Evolutionary conservation across 139 green algal species (phyloP).

Genomic region (Microglena sp.): DNA sequence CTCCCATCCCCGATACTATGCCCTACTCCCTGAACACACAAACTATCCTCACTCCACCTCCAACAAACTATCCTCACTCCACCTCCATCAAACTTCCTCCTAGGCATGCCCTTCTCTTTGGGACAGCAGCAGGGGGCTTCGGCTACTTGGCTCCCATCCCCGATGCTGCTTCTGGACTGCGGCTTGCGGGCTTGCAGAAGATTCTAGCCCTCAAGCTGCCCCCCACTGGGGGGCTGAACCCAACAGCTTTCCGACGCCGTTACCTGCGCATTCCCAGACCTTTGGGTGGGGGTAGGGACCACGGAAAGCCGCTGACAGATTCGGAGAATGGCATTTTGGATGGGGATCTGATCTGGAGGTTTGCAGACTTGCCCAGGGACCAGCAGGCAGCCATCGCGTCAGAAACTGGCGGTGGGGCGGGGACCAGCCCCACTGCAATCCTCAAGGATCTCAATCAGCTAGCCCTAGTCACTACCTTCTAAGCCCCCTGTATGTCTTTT

Average conservation of each 20-base stretch:
- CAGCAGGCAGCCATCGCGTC: neutral
- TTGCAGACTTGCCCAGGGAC: neutral
- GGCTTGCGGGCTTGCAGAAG: neutral
- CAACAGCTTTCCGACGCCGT: neutral
- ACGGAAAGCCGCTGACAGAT: neutral
- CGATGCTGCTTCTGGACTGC: neutral
- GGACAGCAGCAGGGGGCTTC: neutral
- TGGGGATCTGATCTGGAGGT: neutral
- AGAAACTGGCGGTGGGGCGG: neutral
- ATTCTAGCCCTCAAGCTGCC: neutral
- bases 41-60: too few species aligned
- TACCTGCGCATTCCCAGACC: neutral
- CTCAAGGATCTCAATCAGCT: neutral
- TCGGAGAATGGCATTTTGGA: neutral
- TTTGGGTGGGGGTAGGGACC: neutral
- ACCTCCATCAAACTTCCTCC: too few species aligned
- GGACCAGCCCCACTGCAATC: neutral
- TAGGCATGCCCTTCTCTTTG: constrained; percentile 1
- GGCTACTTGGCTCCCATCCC: neutral
- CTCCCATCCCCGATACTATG: too few species aligned
- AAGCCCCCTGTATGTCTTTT: too few species aligned
- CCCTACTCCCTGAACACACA: too few species aligned
- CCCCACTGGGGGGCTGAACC: neutral
- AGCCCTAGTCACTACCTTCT: neutral
- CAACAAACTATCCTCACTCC: too few species aligned